phyloP scores from a whole-genome alignment of 2,329 filamentous ascomycete genomes.

The Ceratocystis eucalypticola region DNA sequence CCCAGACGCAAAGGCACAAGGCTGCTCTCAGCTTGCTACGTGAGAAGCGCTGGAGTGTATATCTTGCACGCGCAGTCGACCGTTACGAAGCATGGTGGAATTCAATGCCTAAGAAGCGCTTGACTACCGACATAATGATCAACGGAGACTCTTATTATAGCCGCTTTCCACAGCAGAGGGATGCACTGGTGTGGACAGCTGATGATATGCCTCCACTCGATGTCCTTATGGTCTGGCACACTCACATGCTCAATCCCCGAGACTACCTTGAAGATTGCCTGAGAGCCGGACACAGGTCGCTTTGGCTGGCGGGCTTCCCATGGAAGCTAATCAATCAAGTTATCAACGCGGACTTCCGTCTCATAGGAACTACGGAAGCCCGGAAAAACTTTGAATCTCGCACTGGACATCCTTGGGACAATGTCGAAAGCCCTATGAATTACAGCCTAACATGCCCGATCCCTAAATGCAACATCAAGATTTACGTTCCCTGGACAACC shows the following conservation, averaged over 20 bases:
- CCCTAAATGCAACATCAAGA: slow-evolving; percentile 30
- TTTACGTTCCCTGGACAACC: slow-evolving; percentile 48
- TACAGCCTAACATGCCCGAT: slow-evolving; percentile 42
- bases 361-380: slow-evolving; percentile 34
- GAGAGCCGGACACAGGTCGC: slow-evolving; percentile 37
- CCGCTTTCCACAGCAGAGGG: neutral
- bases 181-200: slow-evolving; percentile 16
- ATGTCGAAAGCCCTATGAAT: slow-evolving; percentile 35
- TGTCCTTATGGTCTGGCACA: slow-evolving; percentile 67
- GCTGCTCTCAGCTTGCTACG: slow-evolving; percentile 38
- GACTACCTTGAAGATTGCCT: slow-evolving; percentile 63
- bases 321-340: slow-evolving; percentile 46
- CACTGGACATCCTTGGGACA: slow-evolving; percentile 46
- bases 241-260: slow-evolving; percentile 64
- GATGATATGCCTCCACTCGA: slow-evolving; percentile 32
- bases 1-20: slow-evolving; percentile 25
- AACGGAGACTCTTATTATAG: neutral
- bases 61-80: slow-evolving; percentile 52
- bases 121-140: slow-evolving; percentile 29
- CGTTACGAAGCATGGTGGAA: slow-evolving; percentile 57
- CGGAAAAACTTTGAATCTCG: slow-evolving; percentile 33
- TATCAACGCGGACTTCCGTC: slow-evolving; percentile 48
- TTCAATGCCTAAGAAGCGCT: slow-evolving; percentile 24
- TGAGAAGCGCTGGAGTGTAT: slow-evolving; percentile 63
- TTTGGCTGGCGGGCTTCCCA: slow-evolving; percentile 53